A percentile compares a stretch with the other conserved stretches of the same genome.
Evolutionary conservation across 2,329 filamentous ascomycete species (phyloP).

Genomic region (Nemania diffusa): DNA sequence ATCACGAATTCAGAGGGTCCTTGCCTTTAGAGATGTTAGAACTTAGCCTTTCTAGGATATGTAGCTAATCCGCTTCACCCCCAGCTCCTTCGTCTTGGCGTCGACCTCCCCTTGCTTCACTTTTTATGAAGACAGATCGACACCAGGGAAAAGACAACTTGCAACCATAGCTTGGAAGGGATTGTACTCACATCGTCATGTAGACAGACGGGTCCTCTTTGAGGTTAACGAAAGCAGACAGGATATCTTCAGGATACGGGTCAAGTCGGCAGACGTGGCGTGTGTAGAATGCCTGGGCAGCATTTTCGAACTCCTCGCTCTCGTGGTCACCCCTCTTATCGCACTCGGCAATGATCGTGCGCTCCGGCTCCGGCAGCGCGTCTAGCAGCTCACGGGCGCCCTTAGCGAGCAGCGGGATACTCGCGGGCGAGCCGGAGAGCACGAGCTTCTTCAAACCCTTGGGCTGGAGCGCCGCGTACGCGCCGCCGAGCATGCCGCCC

Average conservation of each 20-base stretch:
- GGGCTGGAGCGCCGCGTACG: slow-evolving; percentile 2
- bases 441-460: slow-evolving; percentile 19
- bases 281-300: slow-evolving; percentile 23
- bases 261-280: slow-evolving; percentile 34
- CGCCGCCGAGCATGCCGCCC: slow-evolving; percentile 27
- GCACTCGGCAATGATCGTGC: slow-evolving; percentile 30
- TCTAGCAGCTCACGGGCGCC: slow-evolving; percentile 5
- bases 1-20: slow-evolving; percentile 45
- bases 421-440: slow-evolving; percentile 2
- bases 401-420: slow-evolving; percentile 14
- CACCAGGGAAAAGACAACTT: background rate
- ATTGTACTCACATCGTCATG: slow-evolving; percentile 40
- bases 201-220: slow-evolving; percentile 35
- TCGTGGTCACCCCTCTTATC: slow-evolving; percentile 28
- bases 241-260: slow-evolving; percentile 27
- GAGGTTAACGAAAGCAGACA: slow-evolving; percentile 20
- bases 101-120: background rate
- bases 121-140: background rate
- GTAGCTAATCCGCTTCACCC: background rate
- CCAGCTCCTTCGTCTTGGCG: background rate
- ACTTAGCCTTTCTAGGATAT: background rate
- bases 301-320: slow-evolving; percentile 33
- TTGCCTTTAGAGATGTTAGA: slow-evolving; percentile 37
- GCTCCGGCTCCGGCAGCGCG: slow-evolving; percentile 18
- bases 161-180: background rate